These are phyloP conservation scores for Phalaenopsis aphrodite DNA, from an alignment of 106 monocot genomes.

Conservation along the genomic window DNA sequence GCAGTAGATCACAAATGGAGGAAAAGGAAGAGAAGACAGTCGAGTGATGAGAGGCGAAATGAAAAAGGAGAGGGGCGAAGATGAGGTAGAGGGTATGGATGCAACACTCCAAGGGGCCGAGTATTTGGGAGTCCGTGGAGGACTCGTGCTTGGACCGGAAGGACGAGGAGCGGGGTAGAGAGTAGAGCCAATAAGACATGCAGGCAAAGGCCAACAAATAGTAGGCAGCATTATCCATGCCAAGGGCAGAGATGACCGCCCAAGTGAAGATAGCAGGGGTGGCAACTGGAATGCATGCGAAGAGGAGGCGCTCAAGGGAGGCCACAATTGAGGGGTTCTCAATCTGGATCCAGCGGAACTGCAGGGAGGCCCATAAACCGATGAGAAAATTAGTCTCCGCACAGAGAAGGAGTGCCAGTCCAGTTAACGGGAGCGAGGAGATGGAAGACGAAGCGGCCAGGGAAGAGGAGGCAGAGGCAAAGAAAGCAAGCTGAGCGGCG, in stretches of 20 bases:
- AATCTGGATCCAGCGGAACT: constrained; percentile 83
- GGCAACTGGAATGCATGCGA: constrained; percentile 70
- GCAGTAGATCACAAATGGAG: constrained; percentile 54
- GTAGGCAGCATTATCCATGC: constrained; percentile 61
- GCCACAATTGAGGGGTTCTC: constrained; percentile 57
- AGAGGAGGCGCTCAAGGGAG: constrained; percentile 77
- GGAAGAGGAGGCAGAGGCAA: constrained; percentile 40
- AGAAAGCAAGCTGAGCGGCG: constrained; percentile 66
- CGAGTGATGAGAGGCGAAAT: constrained; percentile 59
- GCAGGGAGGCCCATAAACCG: constrained; percentile 80
- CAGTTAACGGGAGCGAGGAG: constrained; percentile 39
- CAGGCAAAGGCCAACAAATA: constrained; percentile 58
- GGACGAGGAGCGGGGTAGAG: constrained; percentile 56
- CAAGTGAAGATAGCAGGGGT: constrained; percentile 69
- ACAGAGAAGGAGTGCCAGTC: constrained; percentile 59
- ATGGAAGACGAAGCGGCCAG: constrained; percentile 17
- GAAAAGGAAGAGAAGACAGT: constrained; percentile 52
- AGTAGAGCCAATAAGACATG: constrained; percentile 82
- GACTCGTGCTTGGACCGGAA: constrained; percentile 45
- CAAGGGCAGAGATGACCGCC: constrained; percentile 71
- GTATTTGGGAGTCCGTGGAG: constrained; percentile 38
- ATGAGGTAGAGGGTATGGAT: constrained; percentile 77
- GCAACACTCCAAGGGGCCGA: constrained; percentile 72
- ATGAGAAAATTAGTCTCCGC: constrained; percentile 62
- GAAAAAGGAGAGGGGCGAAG: constrained; percentile 63